Evolutionary conservation across 2,329 filamentous ascomycete species (phyloP).

Genomic region (Sclerotiophoma versabilis): DNA sequence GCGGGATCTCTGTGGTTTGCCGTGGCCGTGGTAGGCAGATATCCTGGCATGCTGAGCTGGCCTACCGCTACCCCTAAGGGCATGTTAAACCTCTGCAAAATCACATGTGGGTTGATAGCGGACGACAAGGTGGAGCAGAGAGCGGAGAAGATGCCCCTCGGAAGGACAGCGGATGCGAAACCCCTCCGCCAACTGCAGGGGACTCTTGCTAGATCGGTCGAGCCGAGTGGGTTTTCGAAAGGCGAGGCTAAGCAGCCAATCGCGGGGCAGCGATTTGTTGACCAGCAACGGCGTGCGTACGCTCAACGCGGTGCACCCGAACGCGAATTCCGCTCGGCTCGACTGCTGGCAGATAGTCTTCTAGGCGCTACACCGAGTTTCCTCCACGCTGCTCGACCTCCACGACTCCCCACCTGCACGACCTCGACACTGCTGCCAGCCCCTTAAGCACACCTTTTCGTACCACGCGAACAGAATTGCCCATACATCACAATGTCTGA

Average conservation of each 20-base stretch:
- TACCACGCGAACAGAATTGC: slow-evolving; percentile 2
- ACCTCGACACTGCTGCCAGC: background rate
- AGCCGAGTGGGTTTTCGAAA: too few species aligned
- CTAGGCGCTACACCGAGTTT: slow-evolving; percentile 19
- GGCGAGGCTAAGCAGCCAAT: too few species aligned
- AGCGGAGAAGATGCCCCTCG: background rate
- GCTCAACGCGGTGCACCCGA: slow-evolving; percentile 10
- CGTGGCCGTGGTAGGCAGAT: too few species aligned
- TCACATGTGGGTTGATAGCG: background rate
- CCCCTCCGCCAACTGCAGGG: slow-evolving; percentile 5
- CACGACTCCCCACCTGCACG: slow-evolving; percentile 2
- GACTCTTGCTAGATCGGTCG: slow-evolving; percentile 26
- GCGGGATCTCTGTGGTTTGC: background rate
- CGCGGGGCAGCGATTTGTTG: slow-evolving; percentile 22
- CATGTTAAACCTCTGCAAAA: background rate
- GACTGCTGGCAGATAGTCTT: slow-evolving; percentile 14
- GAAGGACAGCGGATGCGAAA: background rate
- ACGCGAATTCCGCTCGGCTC: slow-evolving; percentile 21
- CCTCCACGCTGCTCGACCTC: slow-evolving; percentile 3
- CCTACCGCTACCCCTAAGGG: background rate
- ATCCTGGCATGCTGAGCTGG: background rate
- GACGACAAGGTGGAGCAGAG: background rate
- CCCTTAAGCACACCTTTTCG: slow-evolving; percentile 1
- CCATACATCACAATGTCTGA: slow-evolving; percentile 40
- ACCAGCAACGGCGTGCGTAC: background rate